A percentile compares a stretch with the other conserved stretches of the same genome.
phyloP scores from a whole-genome alignment of 345 rosid species.

The Angophora floribunda region DNA sequence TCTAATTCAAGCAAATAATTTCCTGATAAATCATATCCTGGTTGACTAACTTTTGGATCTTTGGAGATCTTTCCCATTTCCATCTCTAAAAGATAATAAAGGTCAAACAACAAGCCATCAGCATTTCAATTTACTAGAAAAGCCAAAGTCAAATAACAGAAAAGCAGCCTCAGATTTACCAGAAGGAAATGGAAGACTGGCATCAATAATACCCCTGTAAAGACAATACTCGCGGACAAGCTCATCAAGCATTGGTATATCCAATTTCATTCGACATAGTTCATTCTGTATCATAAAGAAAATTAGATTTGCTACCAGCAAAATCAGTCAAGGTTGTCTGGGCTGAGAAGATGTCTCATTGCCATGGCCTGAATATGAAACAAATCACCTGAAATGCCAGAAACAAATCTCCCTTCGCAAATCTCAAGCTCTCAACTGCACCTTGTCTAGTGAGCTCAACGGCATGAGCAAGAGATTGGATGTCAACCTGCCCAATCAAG shows the following conservation, averaged over 20 bases:
- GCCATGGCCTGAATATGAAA: background rate
- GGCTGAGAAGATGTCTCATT: background rate
- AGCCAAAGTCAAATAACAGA: background rate
- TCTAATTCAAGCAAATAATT: constrained; percentile 36
- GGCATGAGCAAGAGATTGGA: constrained; percentile 97
- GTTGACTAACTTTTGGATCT: constrained; percentile 27
- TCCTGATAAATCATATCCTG: constrained; percentile 32
- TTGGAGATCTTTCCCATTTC: constrained; percentile 20
- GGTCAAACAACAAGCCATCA: background rate
- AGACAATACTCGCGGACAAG: constrained; percentile 88
- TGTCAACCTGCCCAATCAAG: constrained; percentile 50
- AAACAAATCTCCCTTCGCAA: constrained; percentile 85
- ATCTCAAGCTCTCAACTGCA: constrained; percentile 91
- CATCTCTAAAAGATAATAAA: background rate
- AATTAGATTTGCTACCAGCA: background rate
- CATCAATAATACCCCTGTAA: constrained; percentile 76
- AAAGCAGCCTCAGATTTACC: constrained; percentile 20
- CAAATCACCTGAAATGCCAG: constrained; percentile 80
- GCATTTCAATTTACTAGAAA: background rate
- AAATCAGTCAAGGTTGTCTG: background rate
- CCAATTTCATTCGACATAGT: constrained; percentile 76
- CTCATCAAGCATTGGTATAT: constrained; percentile 69
- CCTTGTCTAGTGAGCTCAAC: constrained; percentile 95
- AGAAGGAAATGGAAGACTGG: constrained; percentile 18
- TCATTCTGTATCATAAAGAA: constrained; percentile 59